Base-by-base conservation (phyloP, 495 filamentous ascomycete species). In the Clavariopsis aquatica region DNA sequence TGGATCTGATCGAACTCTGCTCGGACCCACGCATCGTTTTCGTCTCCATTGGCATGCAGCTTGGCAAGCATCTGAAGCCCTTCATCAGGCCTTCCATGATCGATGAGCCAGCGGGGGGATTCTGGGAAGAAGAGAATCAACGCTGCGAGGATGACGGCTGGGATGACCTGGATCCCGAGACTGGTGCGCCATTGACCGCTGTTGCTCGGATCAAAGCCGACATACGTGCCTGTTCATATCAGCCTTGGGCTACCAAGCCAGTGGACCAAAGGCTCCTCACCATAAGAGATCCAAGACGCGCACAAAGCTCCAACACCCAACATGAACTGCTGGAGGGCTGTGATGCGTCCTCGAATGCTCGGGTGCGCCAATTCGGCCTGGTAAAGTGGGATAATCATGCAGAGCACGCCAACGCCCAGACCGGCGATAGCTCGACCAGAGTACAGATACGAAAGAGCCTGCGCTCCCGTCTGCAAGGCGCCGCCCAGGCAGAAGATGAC, bases 1-100 rank as follows among this genome's bases (percentile, higher is more conserved):
- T 85, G 84, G 64, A 90, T 88, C 64, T 84, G 80, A n/a, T 86
- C 80, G 67, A 84, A 86, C 70, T 88, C 85, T 1, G 84, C 84
- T 9, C 74, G 78, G n/a, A 88, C 84, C 81, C 82, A 88, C 3
- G 83, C 61, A 64, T 89, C 84, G 51, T 81, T 73, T 6, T 77
- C 71, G 60, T 87, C 74, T 38, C 84, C 85, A 49, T 83, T 77
- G 9, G 85, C 73, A 60, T 87, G 85, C 15, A 89, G 79, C 23
- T 76, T 74, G 0, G 85, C 87, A 0, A 89, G 80, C 0, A 81
- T 85, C 10, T 71, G 62, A 1, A 86, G 80, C 1, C 84, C 86
- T 66, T 86, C 78, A 0, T 82, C 80, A 15, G 72, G 65, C 22
- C 71, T 71, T 38, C 76, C 74, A 64, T 85, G 74, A 74, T 86